Percentiles rank a stretch among this genome's conserved stretches.
Conservation (phyloP, 164 flowering plant species). For the Macadamia tetraphylla region DNA sequence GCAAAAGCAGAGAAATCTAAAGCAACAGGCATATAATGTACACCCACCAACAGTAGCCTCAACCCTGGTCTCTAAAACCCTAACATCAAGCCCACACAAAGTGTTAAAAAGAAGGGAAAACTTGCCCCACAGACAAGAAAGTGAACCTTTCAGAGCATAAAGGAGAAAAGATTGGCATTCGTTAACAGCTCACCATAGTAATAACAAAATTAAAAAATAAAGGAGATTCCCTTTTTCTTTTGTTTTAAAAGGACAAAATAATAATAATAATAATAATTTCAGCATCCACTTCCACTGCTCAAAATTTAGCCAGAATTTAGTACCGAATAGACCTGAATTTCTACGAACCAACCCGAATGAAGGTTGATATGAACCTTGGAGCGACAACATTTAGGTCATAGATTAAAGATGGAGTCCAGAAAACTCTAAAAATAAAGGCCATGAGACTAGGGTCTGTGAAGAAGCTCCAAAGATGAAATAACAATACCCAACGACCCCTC, state of each 20-base stretch:
- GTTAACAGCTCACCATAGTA: conserved; percentile 57
- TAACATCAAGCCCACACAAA: conserved; percentile 37
- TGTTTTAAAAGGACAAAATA: conserved; percentile 9
- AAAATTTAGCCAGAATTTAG: conserved; percentile 12
- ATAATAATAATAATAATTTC: neutral
- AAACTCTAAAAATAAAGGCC: conserved; percentile 1
- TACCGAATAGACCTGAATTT: conserved; percentile 8
- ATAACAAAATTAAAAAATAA: conserved; percentile 33
- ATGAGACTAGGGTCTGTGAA: neutral
- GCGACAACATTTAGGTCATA: neutral
- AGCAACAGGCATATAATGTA: conserved; percentile 65
- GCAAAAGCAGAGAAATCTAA: no score
- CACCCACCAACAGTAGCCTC: conserved; percentile 16
- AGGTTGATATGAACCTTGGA: conserved; percentile 6
- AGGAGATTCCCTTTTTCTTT: conserved; percentile 78
- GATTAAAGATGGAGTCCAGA: conserved; percentile 7
- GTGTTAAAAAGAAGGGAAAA: conserved; percentile 12
- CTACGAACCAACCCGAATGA: neutral
- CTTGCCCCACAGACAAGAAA: conserved; percentile 56
- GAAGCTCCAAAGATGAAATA: conserved; percentile 21
- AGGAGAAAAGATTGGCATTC: conserved; percentile 54
- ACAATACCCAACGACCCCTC: conserved; percentile 21
- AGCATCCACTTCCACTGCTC: conserved; percentile 6
- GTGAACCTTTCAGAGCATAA: conserved; percentile 92
- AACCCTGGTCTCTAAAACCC: conserved; percentile 39